phyloP scores from a whole-genome alignment of 2,329 filamentous ascomycete genomes.

The Alternaria burnsii region DNA sequence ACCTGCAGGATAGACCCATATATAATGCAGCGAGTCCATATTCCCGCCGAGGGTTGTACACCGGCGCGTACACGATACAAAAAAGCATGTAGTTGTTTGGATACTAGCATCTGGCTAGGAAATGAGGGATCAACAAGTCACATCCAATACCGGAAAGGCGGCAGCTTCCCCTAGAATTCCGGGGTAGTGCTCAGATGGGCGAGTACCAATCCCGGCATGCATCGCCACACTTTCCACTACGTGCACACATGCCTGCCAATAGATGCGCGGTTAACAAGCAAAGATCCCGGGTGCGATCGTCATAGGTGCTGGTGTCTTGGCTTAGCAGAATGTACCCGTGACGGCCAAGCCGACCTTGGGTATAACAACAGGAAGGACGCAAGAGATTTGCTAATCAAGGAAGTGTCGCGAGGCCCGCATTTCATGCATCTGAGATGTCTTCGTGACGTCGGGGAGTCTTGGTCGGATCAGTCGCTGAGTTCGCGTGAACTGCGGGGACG shows the following conservation, averaged over 20 bases:
- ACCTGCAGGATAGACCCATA: conserved; percentile 5
- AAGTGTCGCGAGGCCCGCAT: conserved; percentile 1
- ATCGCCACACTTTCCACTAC: conserved; percentile 4
- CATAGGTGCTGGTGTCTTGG: conserved; percentile 2
- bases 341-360: neutral
- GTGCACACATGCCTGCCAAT: conserved; percentile 9
- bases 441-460: conserved; percentile 22
- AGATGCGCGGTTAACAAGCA: conserved; percentile 1
- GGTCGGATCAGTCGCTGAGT: conserved; percentile 22
- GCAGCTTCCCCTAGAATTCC: neutral
- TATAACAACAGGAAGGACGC: conserved; percentile 1
- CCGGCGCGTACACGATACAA: conserved; percentile 15
- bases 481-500: conserved; percentile 20
- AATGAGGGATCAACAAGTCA: conserved; percentile 3
- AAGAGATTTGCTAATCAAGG: neutral
- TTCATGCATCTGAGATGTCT: conserved; percentile 21
- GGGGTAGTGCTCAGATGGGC: conserved; percentile 4
- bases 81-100: conserved; percentile 10
- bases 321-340: neutral
- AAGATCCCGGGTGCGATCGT: conserved; percentile 4
- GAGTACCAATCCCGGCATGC: conserved; percentile 3
- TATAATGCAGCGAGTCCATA: conserved; percentile 3
- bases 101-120: conserved; percentile 9
- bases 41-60: neutral
- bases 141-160: neutral